phyloP scores from a whole-genome alignment of 2,329 filamentous ascomycete genomes.

The Aureobasidium sp. region DNA sequence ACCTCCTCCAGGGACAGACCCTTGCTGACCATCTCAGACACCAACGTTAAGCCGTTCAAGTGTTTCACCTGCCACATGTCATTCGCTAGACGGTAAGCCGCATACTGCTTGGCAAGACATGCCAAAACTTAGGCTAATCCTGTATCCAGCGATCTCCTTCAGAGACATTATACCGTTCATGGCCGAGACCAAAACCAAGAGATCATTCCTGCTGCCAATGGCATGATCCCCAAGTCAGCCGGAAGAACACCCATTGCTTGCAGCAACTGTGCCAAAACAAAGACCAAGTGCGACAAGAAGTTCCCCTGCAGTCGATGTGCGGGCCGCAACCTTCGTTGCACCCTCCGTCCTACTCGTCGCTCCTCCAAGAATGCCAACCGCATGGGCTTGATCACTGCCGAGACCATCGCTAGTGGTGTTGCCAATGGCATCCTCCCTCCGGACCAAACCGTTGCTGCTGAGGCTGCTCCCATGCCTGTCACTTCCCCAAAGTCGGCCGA shows the following conservation, averaged over 20 bases:
- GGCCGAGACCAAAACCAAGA: conserved; percentile 45
- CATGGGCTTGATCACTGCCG: conserved; percentile 24
- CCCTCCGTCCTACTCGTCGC: conserved; percentile 41
- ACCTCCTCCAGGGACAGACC: not conserved
- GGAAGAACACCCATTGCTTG: conserved; percentile 47
- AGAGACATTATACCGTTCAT: conserved; percentile 47
- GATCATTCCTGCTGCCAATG: conserved; percentile 39
- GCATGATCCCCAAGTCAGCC: conserved; percentile 47
- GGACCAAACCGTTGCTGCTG: conserved; percentile 20
- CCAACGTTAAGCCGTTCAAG: conserved; percentile 50
- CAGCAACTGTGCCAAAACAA: conserved; percentile 48
- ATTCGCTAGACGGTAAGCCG: conserved; percentile 43
- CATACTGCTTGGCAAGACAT: conserved; percentile 16
- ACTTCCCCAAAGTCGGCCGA: conserved; percentile 19
- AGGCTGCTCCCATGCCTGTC: conserved; percentile 19
- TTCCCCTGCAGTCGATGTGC: conserved; percentile 48
- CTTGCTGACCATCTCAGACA: conserved; percentile 31
- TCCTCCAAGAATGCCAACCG: conserved; percentile 39
- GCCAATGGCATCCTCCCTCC: conserved; percentile 18
- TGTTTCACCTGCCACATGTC: conserved; percentile 50
- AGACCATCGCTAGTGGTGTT: conserved; percentile 20
- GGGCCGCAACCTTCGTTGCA: conserved; percentile 43
- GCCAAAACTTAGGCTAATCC: conserved; percentile 6
- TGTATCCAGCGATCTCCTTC: conserved; percentile 41
- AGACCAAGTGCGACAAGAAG: conserved; percentile 50